phyloP scores from a whole-genome alignment of 345 rosid species.

The Garcia nutans region DNA sequence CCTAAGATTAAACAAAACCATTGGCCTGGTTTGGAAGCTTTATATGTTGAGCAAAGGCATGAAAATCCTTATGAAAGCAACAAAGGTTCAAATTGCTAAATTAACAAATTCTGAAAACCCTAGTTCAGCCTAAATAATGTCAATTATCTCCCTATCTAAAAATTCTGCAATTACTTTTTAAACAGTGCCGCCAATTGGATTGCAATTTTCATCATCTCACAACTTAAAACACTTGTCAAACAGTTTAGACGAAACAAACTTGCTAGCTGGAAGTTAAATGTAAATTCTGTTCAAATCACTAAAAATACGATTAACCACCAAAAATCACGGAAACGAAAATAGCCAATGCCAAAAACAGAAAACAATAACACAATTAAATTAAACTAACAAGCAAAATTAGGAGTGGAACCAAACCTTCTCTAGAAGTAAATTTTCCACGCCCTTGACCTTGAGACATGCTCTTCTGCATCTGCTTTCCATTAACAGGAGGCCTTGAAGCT shows the following conservation, averaged over 20 bases:
- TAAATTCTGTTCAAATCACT: not conserved
- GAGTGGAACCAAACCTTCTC: constrained; percentile 36
- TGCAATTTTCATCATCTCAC: not conserved
- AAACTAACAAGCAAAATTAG: not conserved
- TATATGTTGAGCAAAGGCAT: not conserved
- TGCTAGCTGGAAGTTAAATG: not conserved
- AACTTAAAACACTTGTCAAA: not conserved
- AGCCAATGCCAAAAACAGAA: constrained; percentile 3
- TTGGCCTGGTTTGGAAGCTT: not conserved
- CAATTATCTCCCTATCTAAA: not conserved
- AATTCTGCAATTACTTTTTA: not conserved
- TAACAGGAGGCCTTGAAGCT: constrained; percentile 42
- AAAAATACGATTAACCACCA: not conserved
- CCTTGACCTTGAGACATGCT: constrained; percentile 29
- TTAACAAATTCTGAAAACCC: not conserved
- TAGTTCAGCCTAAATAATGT: not conserved
- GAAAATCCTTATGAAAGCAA: not conserved
- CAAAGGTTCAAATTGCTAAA: not conserved
- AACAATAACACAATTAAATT: not conserved
- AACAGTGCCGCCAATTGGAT: not conserved
- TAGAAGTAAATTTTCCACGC: constrained; percentile 28
- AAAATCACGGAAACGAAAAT: not conserved
- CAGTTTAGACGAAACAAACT: not conserved
- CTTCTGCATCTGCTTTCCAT: constrained; percentile 37
- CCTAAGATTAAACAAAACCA: not conserved